Percentiles rank a stretch among this genome's conserved stretches.
phyloP scores from a whole-genome alignment of 176 grass and related monocot genomes.

The Aegilops umbellulata region DNA sequence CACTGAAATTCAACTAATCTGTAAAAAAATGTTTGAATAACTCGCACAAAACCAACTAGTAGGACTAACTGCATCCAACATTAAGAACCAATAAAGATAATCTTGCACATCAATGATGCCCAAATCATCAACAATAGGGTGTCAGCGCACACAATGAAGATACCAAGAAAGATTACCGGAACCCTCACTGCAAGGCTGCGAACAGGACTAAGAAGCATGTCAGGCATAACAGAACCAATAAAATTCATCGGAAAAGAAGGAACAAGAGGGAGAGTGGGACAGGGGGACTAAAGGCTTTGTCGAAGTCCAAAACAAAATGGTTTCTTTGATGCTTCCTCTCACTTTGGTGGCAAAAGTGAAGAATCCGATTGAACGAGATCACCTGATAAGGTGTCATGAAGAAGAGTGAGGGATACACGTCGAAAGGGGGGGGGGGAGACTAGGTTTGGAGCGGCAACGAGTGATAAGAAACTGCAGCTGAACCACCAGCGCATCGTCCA shows the following conservation, averaged over 20 bases:
- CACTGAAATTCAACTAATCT: not conserved
- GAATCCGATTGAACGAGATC: too few relatives aligned
- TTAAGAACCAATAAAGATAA: slow-evolving; percentile 2
- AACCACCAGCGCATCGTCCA: slow-evolving; percentile 30
- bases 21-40: not conserved
- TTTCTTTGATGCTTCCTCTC: not conserved
- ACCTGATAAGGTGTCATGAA: too few relatives aligned
- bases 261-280: not conserved
- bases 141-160: not conserved
- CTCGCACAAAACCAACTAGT: not conserved
- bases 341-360: not conserved
- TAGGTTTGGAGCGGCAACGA: slow-evolving; percentile 40
- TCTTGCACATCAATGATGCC: not conserved
- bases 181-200: slow-evolving; percentile 46
- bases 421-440: too few relatives aligned
- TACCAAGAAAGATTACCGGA: slow-evolving; percentile 14
- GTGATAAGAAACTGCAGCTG: slow-evolving; percentile 34
- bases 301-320: not conserved
- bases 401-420: too few relatives aligned
- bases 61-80: not conserved
- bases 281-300: not conserved
- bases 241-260: not conserved
- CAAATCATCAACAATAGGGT: not conserved
- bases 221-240: not conserved
- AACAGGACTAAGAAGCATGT: slow-evolving; percentile 24